Base-by-base conservation (phyloP, 495 filamentous ascomycete species). In the Cercophora samala region DNA sequence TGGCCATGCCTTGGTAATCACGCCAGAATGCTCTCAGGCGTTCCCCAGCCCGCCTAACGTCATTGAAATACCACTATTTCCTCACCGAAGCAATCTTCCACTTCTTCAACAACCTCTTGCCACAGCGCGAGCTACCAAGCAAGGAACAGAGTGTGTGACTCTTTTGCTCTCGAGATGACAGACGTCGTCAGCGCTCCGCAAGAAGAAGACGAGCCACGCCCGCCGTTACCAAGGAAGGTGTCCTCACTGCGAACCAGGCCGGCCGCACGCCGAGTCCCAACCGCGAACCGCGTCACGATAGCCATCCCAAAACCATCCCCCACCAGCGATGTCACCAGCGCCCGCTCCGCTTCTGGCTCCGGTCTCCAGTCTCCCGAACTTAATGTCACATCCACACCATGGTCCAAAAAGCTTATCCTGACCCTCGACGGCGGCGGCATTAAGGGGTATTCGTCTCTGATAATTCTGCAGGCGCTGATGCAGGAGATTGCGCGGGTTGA, bases 371-470 rank as follows among this genome's bases (percentile, higher is more conserved):
- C 71, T 25, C 63, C 73, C 24, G 63, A 67, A 15, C 66, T 69
- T 17, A 65, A 24, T 60, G 69, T 76, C 42, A 68, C 70, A 15
- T 70, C 73, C 15, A 71, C 73, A 15, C 72, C 73, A 62, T 76
- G 75, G 73, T 56, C 71, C 0, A 69, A 71, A 32, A 67, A 64
- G 52, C 65, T 75, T 21, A 72, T 77, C 59, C 67, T 77, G 1
- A 75, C 73, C 9, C 70, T 77, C 64, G 75, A 77, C 62, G 75
- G 75, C 69, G 75, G 75, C 56, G 75, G 75, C 18, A 77, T 77
- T 56, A 42, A 62, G 25, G 73, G 72, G 13, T 75, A 75, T 65
- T 75, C 73, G 51, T 77, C 75, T 1, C 66, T 77, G 13, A 70
- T 77, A 46, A 68, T 71, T 24, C 67, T 77, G 0, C 75, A 74